Evolutionary conservation across 257 asterid species (phyloP).

Genomic region (Datura wrightii): DNA sequence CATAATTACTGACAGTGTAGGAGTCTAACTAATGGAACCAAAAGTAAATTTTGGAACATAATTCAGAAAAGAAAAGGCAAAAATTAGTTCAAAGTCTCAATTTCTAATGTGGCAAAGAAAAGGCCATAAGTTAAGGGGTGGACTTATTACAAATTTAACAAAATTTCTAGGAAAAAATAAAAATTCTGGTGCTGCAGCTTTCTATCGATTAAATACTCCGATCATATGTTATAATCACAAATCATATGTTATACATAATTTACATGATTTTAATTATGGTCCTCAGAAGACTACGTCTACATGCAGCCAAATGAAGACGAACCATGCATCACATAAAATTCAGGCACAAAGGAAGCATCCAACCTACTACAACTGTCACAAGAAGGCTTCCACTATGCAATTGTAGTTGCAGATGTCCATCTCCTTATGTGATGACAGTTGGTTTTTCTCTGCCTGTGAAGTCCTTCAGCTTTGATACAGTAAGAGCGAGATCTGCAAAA

Average conservation of each 20-base stretch:
- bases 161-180: neutral
- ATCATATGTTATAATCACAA: neutral
- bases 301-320: conserved; percentile 20
- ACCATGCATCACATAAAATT: conserved; percentile 12
- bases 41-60: neutral
- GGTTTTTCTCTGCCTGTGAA: conserved; percentile 96
- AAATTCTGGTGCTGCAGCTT: neutral
- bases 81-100: neutral
- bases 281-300: conserved; percentile 16
- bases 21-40: neutral
- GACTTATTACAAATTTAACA: neutral
- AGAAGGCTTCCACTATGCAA: conserved; percentile 9
- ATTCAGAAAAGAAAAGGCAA: neutral
- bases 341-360: conserved; percentile 33
- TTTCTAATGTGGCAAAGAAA: neutral
- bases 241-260: neutral
- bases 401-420: conserved; percentile 20
- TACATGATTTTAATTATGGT: neutral
- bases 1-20: neutral
- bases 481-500: conserved; percentile 76
- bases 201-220: neutral
- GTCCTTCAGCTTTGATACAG: conserved; percentile 78
- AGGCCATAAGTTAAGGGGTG: neutral
- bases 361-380: conserved; percentile 39
- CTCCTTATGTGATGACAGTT: conserved; percentile 81